Evolutionary conservation across 768 basidiomycete species (phyloP), one percentile per base, ranked within the genome.

Genomic region (Leccinum pellstonianum): DNA sequence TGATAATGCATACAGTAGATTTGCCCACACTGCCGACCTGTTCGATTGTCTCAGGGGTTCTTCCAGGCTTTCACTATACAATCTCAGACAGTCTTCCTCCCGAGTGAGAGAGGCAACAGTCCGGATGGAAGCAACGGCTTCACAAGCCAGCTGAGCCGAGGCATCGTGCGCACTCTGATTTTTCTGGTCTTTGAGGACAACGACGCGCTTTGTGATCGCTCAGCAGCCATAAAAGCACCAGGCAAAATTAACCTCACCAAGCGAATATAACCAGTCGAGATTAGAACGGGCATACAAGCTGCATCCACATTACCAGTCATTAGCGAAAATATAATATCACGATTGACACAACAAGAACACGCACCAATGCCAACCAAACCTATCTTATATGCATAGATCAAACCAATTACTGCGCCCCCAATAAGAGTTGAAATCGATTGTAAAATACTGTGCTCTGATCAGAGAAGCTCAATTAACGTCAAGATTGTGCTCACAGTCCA

Each of bases 41-140:
- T 88, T 90, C 5, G 91, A 89, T 49, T 80, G 73, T 35, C 71
- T 75, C 51, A 95, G 78, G 5, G 94, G 93, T 25, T 62, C 83
- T 55, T 93, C 88, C 54, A 97, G 77, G 66, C 86, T 87, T 56
- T 80, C 56, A 66, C 84, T 85, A 74, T 92, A 93, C 8, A 83
- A 68, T n/a, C 77, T 68, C 52, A 82, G 77, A 68, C 91, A 92
- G 62, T 95, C 91, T 19, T 86, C 82, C 71, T 98, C 95, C 25
- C 95, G 80, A 0, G 93, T 95, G 41, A 98, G 79, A 1, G 88
- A 81, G 9, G 95, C 93, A 31, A 98, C 95, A 3, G 95, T 97
- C 38, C 91, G 84, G 65, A 98, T 95, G 10, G 95, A 82, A 9
- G 83, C 88, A 27, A 93, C 92, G 35, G 93, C 93, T 73, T 98